Conservation (phyloP, 179 eudicot species). For the Pouteria campechiana region DNA sequence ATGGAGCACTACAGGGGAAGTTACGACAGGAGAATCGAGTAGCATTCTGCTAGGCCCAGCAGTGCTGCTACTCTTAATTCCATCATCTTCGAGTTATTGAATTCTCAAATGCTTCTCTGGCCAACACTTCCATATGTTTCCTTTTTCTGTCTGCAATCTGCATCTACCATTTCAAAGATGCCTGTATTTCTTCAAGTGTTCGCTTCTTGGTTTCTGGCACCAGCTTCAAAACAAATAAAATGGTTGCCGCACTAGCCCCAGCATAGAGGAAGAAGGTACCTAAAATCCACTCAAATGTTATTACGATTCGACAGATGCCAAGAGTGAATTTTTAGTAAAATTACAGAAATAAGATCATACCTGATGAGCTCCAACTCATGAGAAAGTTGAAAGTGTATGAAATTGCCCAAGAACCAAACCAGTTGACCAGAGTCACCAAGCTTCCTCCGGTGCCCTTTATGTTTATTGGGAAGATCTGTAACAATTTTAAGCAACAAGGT, state of each 20-base stretch:
- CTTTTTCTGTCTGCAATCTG: background rate
- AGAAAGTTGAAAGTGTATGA: constrained; percentile 85
- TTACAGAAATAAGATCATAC: too few species aligned
- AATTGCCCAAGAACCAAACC: constrained; percentile 89
- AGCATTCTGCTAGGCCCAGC: too few species aligned
- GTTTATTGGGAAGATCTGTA: constrained; percentile 80
- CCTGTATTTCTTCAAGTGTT: constrained; percentile 76
- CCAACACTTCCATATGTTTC: too few species aligned
- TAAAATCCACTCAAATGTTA: constrained; percentile 11
- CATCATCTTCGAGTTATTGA: too few species aligned
- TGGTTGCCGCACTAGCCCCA: constrained; percentile 41
- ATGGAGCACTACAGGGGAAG: too few species aligned
- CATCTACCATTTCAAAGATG: constrained; percentile 35
- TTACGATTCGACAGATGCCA: constrained; percentile 1
- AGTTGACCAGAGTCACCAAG: constrained; percentile 76
- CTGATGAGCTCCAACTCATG: constrained; percentile 81
- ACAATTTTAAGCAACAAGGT: background rate
- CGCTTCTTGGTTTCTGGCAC: constrained; percentile 93
- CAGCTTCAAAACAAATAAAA: constrained; percentile 45
- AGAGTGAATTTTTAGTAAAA: background rate
- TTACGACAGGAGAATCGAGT: too few species aligned
- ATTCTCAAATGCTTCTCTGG: too few species aligned
- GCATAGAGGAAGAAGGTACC: constrained; percentile 79
- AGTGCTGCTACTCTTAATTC: too few species aligned
- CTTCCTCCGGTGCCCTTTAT: constrained; percentile 87